Evolutionary conservation across 192 early-diverging fungal species (phyloP).

Genomic region (Linnemannia zychae): DNA sequence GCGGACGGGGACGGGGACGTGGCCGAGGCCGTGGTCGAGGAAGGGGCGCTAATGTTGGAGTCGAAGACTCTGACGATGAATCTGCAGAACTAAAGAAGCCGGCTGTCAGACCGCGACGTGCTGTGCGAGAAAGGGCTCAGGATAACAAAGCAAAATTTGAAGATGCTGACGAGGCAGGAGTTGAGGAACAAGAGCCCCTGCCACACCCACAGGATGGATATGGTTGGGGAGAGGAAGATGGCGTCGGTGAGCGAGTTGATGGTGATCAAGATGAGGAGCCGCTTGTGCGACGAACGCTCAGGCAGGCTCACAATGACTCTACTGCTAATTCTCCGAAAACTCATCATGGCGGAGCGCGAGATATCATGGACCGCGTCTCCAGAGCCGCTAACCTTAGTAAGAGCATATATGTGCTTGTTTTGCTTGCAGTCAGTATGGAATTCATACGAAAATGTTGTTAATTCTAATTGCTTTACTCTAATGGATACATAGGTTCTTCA

Average conservation of each 20-base stretch:
- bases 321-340: not conserved
- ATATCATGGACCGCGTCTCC: slow-evolving; percentile 32
- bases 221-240: slow-evolving; percentile 38
- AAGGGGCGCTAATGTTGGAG: not conserved
- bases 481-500: not conserved
- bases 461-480: not conserved
- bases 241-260: not conserved
- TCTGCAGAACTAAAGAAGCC: not conserved
- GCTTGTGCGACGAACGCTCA: not conserved
- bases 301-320: not conserved
- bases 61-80: slow-evolving; percentile 1
- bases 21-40: slow-evolving; percentile 23
- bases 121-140: not conserved
- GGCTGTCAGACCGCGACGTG: not conserved
- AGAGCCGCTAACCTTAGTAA: slow-evolving; percentile 22
- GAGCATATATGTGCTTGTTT: not conserved
- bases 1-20: slow-evolving; percentile 3
- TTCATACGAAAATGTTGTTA: not conserved
- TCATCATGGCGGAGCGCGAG: not conserved
- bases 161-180: not conserved
- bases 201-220: slow-evolving; percentile 50
- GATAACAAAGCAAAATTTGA: not conserved
- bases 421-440: not conserved
- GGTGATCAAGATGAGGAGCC: slow-evolving; percentile 10
- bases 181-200: not conserved